Evolutionary conservation across 192 early-diverging fungal genomes (phyloP), one percentile per base, ranked within the genome.

Genomic region (Coemansia sp.): DNA sequence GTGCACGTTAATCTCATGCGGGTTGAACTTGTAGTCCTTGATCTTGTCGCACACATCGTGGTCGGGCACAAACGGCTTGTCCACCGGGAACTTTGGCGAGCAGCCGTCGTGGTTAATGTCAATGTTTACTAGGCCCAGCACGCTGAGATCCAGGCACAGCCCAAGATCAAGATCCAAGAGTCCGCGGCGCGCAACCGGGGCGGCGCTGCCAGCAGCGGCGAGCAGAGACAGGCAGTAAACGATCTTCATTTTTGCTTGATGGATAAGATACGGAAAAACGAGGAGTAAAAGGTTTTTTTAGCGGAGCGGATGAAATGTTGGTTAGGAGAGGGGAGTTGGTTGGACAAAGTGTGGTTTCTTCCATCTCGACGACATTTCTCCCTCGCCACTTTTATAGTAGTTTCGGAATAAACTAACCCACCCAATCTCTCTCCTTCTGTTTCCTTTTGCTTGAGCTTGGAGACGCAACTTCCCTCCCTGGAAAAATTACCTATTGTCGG

Each of bases 121-220:
- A 10, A 60, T 47, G 9, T 49, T 57, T 14, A 68, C 66, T 2
- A 68, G 48, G 6, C 66, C 59, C 6, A 68, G 66, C 2, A 62
- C 17, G 7, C 44, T 62, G 34, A 68, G 59, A 25, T 56, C 59
- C 4, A 55, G 58, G 34, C 66, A 68, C 15, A 62, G 54, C 14
- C 59, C 54, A n/a, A 68, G 59, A 51, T 68, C 66, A 23, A 68
- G 44, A 28, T 68, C 54, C 49, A 68, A 39, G 1, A 68, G 36
- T 0, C 59, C 65, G 31, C 65, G 65, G 1, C 51, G 57, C 15
- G 47, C 29, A 9, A 68, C 29, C 1, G 53, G 58, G 3, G 44
- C 50, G 0, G 35, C 50, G 36, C 52, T 50, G n/a, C 21, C 47
- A 10, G 32, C 40, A 20, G 65, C 53, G 41, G 49, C 35, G 20